Conservation (phyloP, 306 rosid genomes). For the Vigna nakashimae region DNA sequence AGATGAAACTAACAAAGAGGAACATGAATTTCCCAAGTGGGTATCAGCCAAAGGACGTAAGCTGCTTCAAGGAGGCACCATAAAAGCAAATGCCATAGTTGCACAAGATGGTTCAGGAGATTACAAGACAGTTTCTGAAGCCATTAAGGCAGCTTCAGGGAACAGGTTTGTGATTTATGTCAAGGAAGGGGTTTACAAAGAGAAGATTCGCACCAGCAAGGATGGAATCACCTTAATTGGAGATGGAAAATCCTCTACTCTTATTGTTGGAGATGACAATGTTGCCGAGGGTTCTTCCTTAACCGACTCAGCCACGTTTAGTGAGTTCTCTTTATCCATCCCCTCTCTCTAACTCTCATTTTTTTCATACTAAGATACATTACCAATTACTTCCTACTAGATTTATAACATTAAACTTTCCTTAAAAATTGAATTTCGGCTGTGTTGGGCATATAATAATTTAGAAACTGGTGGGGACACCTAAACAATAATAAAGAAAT, state of each 20-base stretch:
- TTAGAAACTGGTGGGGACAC: background rate
- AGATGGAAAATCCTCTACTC: constrained; percentile 57
- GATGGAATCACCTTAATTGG: constrained; percentile 64
- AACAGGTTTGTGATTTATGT: constrained; percentile 62
- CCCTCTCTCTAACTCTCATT: background rate
- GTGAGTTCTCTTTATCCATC: constrained; percentile 44
- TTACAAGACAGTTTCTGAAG: constrained; percentile 57
- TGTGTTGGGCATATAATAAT: background rate
- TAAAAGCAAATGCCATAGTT: constrained; percentile 54
- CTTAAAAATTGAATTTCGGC: no score
- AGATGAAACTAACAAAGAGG: background rate
- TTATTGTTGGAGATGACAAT: constrained; percentile 49
- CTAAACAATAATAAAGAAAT: background rate
- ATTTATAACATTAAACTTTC: no score
- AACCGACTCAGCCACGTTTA: constrained; percentile 53
- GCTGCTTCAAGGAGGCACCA: constrained; percentile 45
- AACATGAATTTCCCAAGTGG: constrained; percentile 49
- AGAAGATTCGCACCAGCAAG: constrained; percentile 55
- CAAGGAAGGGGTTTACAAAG: constrained; percentile 56
- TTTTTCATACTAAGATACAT: background rate
- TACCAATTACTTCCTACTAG: no score
- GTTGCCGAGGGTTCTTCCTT: constrained; percentile 40
- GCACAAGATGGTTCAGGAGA: constrained; percentile 62
- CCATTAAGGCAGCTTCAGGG: constrained; percentile 57
- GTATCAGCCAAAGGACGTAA: constrained; percentile 42